Conservation (phyloP, 345 rosid genomes). For the Camelina neglecta region DNA sequence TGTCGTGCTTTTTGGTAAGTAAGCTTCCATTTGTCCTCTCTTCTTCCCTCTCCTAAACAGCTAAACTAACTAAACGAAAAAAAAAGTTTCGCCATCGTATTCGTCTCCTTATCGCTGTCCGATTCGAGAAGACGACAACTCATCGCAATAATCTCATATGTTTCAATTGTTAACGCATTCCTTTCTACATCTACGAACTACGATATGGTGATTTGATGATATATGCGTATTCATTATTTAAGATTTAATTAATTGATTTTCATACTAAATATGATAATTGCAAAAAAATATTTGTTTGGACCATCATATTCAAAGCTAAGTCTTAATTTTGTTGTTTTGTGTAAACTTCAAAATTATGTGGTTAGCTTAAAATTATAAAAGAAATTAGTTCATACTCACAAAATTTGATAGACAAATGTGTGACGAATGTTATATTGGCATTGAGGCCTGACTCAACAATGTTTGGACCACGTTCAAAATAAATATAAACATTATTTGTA, state of each 20-base stretch:
- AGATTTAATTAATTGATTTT: not conserved
- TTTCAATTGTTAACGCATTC: not conserved
- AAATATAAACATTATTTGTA: not conserved
- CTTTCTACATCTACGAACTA: not conserved
- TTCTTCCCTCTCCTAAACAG: not conserved
- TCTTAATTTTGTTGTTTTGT: too few species aligned
- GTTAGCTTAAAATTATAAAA: too few species aligned
- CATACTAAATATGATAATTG: not conserved
- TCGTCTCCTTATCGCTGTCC: conserved; percentile 27
- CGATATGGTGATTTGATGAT: not conserved
- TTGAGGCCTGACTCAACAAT: not conserved
- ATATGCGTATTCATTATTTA: not conserved
- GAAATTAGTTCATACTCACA: too few species aligned
- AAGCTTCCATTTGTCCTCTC: conserved; percentile 21
- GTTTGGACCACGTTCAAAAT: not conserved
- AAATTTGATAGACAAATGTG: too few species aligned
- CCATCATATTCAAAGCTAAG: too few species aligned
- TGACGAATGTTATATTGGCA: too few species aligned
- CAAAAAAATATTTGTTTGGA: too few species aligned
- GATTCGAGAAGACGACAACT: conserved; percentile 16
- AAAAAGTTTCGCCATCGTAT: not conserved
- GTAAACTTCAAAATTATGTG: too few species aligned
- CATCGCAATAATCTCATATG: not conserved
- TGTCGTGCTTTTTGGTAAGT: conserved; percentile 39
- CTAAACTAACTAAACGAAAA: not conserved